These are phyloP conservation scores for Magnusiomyces tetraspermus DNA, from an alignment of 1,139 yeast genomes.

Conservation along the genomic window DNA sequence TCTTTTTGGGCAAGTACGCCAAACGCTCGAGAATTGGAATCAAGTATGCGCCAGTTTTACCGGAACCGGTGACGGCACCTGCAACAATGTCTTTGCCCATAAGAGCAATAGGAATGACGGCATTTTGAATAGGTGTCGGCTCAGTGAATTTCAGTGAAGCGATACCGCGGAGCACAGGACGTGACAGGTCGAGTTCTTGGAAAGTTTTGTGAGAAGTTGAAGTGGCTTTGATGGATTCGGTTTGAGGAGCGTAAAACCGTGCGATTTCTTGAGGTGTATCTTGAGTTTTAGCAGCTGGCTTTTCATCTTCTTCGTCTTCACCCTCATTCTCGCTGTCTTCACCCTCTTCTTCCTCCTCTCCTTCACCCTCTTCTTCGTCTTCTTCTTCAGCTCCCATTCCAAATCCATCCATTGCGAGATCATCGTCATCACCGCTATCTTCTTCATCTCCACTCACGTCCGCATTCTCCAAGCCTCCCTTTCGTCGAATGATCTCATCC, in stretches of 20 bases:
- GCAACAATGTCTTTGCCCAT: slow-evolving; percentile 93
- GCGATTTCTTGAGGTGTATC: slow-evolving; percentile 30
- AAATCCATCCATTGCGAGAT: slow-evolving; percentile 59
- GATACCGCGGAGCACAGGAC: slow-evolving; percentile 82
- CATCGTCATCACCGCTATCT: slow-evolving; percentile 41
- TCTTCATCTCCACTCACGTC: slow-evolving; percentile 29
- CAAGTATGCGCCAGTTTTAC: slow-evolving; percentile 97
- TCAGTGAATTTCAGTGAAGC: slow-evolving; percentile 67
- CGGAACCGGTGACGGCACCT: slow-evolving; percentile 99
- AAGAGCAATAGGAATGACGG: slow-evolving; percentile 86
- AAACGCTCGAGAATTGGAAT: slow-evolving; percentile 91
- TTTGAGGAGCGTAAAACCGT: slow-evolving; percentile 28
- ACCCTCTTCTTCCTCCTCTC: slow-evolving; percentile 29
- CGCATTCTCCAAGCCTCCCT: slow-evolving; percentile 37
- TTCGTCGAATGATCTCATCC: slow-evolving; percentile 70
- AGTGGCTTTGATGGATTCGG: slow-evolving; percentile 28
- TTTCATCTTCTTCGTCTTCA: slow-evolving; percentile 26
- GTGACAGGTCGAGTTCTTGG: slow-evolving; percentile 68
- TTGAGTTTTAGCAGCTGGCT: slow-evolving; percentile 15
- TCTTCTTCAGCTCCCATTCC: slow-evolving; percentile 56
- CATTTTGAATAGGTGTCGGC: slow-evolving; percentile 92
- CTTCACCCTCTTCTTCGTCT: slow-evolving; percentile 37
- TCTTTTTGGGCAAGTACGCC: slow-evolving; percentile 74
- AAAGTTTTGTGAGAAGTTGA: slow-evolving; percentile 47
- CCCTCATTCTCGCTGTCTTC: too few species aligned